These are phyloP conservation scores for Ceriops decandra DNA, from an alignment of 345 rosid species.

Conservation along the genomic window DNA sequence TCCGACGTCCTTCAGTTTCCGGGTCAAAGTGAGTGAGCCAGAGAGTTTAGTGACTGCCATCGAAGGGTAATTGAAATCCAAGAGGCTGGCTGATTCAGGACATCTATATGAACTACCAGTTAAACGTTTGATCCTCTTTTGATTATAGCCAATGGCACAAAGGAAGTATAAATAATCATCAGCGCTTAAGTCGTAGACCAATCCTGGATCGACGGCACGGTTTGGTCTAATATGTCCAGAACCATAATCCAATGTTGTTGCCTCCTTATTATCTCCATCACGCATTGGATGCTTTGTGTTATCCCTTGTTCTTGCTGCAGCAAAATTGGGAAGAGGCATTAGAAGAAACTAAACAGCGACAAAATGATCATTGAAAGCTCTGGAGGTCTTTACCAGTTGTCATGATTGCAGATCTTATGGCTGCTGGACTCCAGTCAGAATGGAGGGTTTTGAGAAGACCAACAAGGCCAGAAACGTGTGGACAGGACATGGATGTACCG, in stretches of 20 bases:
- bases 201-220: conserved; percentile 64
- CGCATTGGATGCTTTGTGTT: conserved; percentile 39
- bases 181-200: conserved; percentile 52
- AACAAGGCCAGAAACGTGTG: conserved; percentile 72
- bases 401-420: conserved; percentile 50
- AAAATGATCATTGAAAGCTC: too few species aligned
- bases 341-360: background rate
- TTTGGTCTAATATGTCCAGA: conserved; percentile 77
- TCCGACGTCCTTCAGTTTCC: conserved; percentile 72
- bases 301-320: conserved; percentile 57
- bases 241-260: conserved; percentile 61
- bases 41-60: conserved; percentile 42
- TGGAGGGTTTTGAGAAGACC: conserved; percentile 71
- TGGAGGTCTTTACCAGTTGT: conserved; percentile 7
- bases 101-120: conserved; percentile 34
- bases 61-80: conserved; percentile 74
- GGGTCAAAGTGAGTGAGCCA: conserved; percentile 27
- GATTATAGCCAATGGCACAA: conserved; percentile 60
- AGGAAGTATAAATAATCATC: conserved; percentile 65
- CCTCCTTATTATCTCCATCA: conserved; percentile 25
- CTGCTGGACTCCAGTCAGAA: conserved; percentile 82
- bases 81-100: conserved; percentile 32
- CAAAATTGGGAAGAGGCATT: background rate
- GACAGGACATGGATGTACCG: conserved; percentile 91
- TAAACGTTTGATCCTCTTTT: conserved; percentile 29